Evolutionary conservation across 2,329 filamentous ascomycete genomes (phyloP).

Genomic region (Coniochaeta sp.): DNA sequence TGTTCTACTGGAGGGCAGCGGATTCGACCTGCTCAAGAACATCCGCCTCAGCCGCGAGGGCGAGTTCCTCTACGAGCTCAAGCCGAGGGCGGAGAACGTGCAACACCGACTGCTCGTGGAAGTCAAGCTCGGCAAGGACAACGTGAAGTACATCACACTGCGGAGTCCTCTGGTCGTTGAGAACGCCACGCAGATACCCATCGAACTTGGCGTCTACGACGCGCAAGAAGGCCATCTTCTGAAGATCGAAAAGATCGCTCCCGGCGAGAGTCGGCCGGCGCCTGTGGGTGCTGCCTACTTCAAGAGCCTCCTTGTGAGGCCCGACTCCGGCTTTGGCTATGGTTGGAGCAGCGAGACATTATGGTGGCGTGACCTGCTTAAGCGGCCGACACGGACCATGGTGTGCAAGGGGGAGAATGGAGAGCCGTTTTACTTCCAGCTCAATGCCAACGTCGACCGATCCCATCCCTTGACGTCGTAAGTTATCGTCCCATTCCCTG

Average conservation of each 20-base stretch:
- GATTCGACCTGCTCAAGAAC: slow-evolving; percentile 83
- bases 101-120: slow-evolving; percentile 89
- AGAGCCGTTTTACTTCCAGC: slow-evolving; percentile 94
- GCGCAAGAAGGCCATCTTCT: slow-evolving; percentile 79
- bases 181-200: slow-evolving; percentile 92
- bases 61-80: slow-evolving; percentile 81
- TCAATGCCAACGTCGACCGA: slow-evolving; percentile 78
- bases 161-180: slow-evolving; percentile 87
- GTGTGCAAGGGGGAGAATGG: slow-evolving; percentile 82
- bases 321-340: slow-evolving; percentile 94
- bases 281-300: slow-evolving; percentile 88
- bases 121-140: slow-evolving; percentile 82
- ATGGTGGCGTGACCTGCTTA: slow-evolving; percentile 88
- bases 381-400: slow-evolving; percentile 76
- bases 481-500: slow-evolving; percentile 16
- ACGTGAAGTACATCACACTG: slow-evolving; percentile 96
- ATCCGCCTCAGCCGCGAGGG: slow-evolving; percentile 92
- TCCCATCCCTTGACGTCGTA: slow-evolving; percentile 73
- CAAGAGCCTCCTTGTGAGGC: slow-evolving; percentile 80
- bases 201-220: slow-evolving; percentile 89
- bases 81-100: slow-evolving; percentile 77
- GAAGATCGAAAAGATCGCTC: slow-evolving; percentile 96
- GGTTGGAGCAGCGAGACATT: slow-evolving; percentile 86
- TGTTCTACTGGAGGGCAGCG: slow-evolving; percentile 82
- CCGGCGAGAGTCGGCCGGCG: slow-evolving; percentile 81